Base-by-base conservation (phyloP, 441 rosid species). In the Gossypium gossypioides region DNA sequence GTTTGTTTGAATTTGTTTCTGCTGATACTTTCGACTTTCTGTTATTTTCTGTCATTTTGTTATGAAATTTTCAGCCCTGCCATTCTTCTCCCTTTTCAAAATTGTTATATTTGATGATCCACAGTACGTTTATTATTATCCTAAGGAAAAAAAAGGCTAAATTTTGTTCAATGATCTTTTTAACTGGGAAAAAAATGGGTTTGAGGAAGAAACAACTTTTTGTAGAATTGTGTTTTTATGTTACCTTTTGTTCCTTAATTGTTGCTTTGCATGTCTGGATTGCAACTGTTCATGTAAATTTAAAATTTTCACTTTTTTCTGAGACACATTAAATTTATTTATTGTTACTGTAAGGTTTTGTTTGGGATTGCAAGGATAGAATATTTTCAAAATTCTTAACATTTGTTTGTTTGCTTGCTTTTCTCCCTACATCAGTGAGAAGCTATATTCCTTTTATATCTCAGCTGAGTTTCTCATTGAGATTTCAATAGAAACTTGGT, bases 1-100 rank as follows among this genome's bases (percentile, higher is more conserved):
- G 67, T 76, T 34, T 34, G 25, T 61, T 16, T 61, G 44, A 46
- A 75, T 75, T 56, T 77, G 48, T 74, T 73, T 57, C 71, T 48
- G 68, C 55, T 57, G 13, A 16, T 21, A 34, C 74, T 32, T 70
- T 25, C 46, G 52, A 42, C 3, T 63, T 12, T 34, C 34, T 32
- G 58, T 6, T 18, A 4, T 70, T 50, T 46, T 59, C 67, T 58
- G 40, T 67, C 71, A 70, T 64, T 70, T 63, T 46, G 58, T 52
- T 57, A 27, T 44, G 61, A 63, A 73, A 51, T 37, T 68, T 37
- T 68, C 72, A 52, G 19, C 64, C 10, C 19, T 3, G 12, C 32
- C 29, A 12, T 61, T 61, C 32, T 52, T 42, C 21, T 25, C 29
- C 2, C 12, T 71, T 40, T 24, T 40, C 29, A 59, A 48, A 59